Conservation (phyloP, 257 asterid genomes). For the Gynochthodes officinalis region DNA sequence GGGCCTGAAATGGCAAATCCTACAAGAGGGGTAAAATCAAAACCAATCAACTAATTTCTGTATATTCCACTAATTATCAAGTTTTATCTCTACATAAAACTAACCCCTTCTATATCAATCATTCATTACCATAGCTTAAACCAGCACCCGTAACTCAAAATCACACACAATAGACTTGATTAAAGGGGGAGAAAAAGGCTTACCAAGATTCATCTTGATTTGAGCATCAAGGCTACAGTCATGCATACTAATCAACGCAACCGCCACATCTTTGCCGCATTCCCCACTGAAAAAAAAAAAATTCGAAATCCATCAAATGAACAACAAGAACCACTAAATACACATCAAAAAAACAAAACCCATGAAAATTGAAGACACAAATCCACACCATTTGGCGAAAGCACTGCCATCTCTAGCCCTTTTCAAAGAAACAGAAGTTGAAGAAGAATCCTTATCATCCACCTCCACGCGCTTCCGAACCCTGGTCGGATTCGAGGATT, state of each 20-base stretch:
- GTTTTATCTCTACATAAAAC: not conserved
- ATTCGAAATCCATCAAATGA: not conserved
- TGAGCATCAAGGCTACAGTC: conserved; percentile 73
- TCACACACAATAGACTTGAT: not conserved
- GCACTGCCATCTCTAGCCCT: conserved; percentile 90
- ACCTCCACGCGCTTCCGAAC: conserved; percentile 17
- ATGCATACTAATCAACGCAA: conserved; percentile 78
- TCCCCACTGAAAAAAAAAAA: conserved; percentile 43
- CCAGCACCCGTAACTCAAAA: not conserved
- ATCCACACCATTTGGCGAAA: conserved; percentile 62
- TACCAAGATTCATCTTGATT: conserved; percentile 78
- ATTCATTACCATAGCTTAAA: not conserved
- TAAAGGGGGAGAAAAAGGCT: not conserved
- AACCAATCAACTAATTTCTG: not conserved
- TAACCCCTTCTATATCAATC: not conserved
- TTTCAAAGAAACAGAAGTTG: not conserved
- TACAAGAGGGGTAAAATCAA: not conserved
- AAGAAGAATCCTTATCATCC: not conserved
- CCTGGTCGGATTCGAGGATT: conserved; percentile 10
- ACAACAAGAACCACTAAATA: not conserved
- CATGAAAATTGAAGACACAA: not conserved
- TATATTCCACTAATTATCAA: not conserved
- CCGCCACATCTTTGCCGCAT: conserved; percentile 69
- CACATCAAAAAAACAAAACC: not conserved
- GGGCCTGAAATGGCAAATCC: not conserved